Base-by-base conservation (phyloP, 352 stramenopile species). In the Proteromonas lacertae region DNA sequence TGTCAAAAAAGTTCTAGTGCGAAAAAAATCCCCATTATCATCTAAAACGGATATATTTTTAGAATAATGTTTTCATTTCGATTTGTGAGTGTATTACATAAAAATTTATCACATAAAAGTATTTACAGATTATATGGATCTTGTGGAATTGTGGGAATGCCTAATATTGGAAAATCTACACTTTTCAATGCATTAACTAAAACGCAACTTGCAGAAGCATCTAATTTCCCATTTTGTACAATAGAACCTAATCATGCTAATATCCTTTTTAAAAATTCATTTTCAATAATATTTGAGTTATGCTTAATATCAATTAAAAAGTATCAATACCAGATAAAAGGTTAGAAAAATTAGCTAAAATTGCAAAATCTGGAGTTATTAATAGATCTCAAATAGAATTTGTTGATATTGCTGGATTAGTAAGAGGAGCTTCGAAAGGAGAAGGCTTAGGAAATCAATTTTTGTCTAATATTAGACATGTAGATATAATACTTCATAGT, bases 161-260 rank as follows among this genome's bases (percentile, higher is more conserved):
- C 87, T 13, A 99, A 98, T 59, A 86, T 98, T 21, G 88, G 87
- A 48, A 97, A 99, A 59, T 90, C 63, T 18, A 96, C 83, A 16
- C 72, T 98, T 31, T 99, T 99, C 64, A 99, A 99, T 66, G 84
- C 78, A 22, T 47, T 99, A 1, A 75, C 64, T 13, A 60, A 66
- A 75, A 47, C 33, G 28, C 22, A 61, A 70, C 57, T 52, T 25
- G 69, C 67, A 16, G 56, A 70, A 47, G 62, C 60, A 10, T 66
- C 54, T n/a, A 84, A 82, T 43, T 87, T 73, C 45, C 65, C 58
- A 4, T 83, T 84, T 41, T 80, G 67, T 48, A 86, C 70, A 2
- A 86, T 26, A 26, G 4, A 4, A 26, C 4, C 9, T 26, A 26
- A 9, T 18, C 13, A 34, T 34, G 13, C 29, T 10, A 34, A 34